Evolutionary conservation across 2,329 filamentous ascomycete species (phyloP), one percentile per base, ranked within the genome.

Genomic region (Sclerotinia trifoliorum): DNA sequence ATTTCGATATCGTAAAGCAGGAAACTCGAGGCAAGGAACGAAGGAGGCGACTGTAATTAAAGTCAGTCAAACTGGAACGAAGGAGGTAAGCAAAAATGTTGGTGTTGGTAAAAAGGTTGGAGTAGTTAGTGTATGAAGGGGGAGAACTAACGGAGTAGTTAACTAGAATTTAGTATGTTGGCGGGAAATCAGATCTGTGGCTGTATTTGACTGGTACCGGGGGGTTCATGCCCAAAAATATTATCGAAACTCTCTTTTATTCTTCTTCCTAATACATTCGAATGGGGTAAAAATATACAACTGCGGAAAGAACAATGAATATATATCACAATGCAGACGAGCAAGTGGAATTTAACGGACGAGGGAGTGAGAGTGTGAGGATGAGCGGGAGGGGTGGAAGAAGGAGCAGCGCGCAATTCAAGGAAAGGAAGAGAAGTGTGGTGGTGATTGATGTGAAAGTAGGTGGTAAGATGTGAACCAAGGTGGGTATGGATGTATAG

Each of bases 41-140:
- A 72, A 74, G 71, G 71, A 72, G 72, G 68, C 65, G 70, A 71
- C 70, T 68, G 26, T 39, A 49, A 57, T 46, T 60, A 64, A 39
- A 46, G 63, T 69, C 57, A 66, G 56, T 66, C 39, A 29, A 66
- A 52, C 56, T 35, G 39, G 57, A 61, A 62, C 35, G 56, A 63
- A 67, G 57, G 65, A 52, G 51, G 67, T 3, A 54, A 24, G 29
- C 54, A n/a, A 65, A 65, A 63, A 39, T 54, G 66, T 61, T 64
- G 35, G 26, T 39, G 46, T 62, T 62, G 29, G 8, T n/a, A 26
- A 51, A 35, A 19, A 39, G 58, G 24, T 51, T 24, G 44, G 55
- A 64, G 67, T 54, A 44, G 65, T 52, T 58, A 46, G 57, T 51
- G n/a, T 60, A 35, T 52, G 54, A 54, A 51, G 56, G 56, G 56